Conservation (phyloP, 2,329 filamentous ascomycete species). For the Penicillium sp. region DNA sequence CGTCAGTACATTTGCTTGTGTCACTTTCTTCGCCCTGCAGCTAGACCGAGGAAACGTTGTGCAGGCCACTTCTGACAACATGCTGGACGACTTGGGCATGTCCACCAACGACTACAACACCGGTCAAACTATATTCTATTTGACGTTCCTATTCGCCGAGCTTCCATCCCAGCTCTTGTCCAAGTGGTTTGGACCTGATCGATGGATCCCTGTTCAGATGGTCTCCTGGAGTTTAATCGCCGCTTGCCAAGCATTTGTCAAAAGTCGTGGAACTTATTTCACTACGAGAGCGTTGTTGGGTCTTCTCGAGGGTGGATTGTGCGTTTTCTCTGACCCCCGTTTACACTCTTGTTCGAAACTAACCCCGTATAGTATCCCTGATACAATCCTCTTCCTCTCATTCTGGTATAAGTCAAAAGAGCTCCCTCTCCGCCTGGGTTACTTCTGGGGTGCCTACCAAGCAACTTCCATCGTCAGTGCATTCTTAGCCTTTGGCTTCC, state of each 20-base stretch:
- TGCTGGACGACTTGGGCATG: conserved; percentile 54
- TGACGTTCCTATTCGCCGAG: conserved; percentile 48
- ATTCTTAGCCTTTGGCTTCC: conserved; percentile 47
- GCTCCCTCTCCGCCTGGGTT: conserved; percentile 64
- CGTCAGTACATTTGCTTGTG: conserved; percentile 47
- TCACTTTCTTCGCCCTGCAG: conserved; percentile 65
- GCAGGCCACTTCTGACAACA: conserved; percentile 62
- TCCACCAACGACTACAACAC: conserved; percentile 47
- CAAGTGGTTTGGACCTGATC: conserved; percentile 59
- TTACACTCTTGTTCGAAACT: neutral
- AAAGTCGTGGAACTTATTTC: conserved; percentile 44
- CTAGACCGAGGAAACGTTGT: conserved; percentile 62
- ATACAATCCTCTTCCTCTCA: conserved; percentile 58
- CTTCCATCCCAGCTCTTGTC: conserved; percentile 61
- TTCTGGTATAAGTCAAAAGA: conserved; percentile 75
- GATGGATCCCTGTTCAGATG: conserved; percentile 62
- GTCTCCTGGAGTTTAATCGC: conserved; percentile 57
- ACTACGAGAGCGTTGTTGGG: conserved; percentile 49
- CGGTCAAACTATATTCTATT: conserved; percentile 41
- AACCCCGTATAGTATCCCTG: conserved; percentile 35
- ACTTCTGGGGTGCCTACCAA: conserved; percentile 67
- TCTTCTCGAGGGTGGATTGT: conserved; percentile 57
- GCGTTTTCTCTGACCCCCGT: conserved; percentile 50
- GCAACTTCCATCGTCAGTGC: conserved; percentile 47
- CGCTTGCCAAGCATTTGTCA: conserved; percentile 50